These are phyloP conservation scores for Peronosclerospora sorghi DNA, from an alignment of 352 stramenopile genomes.

Conservation along the genomic window DNA sequence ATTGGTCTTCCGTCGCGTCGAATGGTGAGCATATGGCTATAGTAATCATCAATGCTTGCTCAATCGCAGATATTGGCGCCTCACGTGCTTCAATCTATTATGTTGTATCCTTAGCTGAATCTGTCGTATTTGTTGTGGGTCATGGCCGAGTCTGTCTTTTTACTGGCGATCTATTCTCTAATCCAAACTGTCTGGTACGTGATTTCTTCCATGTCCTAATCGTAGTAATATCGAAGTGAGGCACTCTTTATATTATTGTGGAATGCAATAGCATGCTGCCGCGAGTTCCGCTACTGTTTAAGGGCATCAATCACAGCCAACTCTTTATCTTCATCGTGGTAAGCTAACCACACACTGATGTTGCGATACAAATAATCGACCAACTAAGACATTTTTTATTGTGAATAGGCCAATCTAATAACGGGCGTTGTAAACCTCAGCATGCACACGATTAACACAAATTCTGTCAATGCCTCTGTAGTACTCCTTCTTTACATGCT, in stretches of 20 bases:
- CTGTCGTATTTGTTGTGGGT: conserved; percentile 73
- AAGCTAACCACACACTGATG: not conserved
- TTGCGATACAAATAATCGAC: not conserved
- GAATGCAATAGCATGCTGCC: conserved; percentile 38
- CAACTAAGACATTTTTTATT: not conserved
- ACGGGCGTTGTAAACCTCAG: conserved; percentile 69
- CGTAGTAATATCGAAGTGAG: not conserved
- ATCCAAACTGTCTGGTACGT: conserved; percentile 59
- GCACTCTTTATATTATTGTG: not conserved
- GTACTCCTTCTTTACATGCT: conserved; percentile 65
- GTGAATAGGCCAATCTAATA: conserved; percentile 56
- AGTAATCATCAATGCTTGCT: not conserved
- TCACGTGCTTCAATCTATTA: not conserved
- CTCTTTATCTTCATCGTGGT: conserved; percentile 79
- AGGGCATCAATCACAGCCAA: conserved; percentile 72
- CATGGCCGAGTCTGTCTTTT: conserved; percentile 45
- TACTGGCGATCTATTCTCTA: conserved; percentile 43
- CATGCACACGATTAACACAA: conserved; percentile 74
- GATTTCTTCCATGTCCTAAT: not conserved
- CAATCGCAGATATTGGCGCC: not conserved
- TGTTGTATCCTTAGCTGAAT: conserved; percentile 38
- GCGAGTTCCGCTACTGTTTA: conserved; percentile 50
- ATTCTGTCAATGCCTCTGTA: conserved; percentile 15
- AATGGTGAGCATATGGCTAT: conserved; percentile 31
- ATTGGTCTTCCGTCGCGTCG: conserved; percentile 53